Conservation (phyloP, 768 basidiomycete species). For the Mycena floridula region DNA sequence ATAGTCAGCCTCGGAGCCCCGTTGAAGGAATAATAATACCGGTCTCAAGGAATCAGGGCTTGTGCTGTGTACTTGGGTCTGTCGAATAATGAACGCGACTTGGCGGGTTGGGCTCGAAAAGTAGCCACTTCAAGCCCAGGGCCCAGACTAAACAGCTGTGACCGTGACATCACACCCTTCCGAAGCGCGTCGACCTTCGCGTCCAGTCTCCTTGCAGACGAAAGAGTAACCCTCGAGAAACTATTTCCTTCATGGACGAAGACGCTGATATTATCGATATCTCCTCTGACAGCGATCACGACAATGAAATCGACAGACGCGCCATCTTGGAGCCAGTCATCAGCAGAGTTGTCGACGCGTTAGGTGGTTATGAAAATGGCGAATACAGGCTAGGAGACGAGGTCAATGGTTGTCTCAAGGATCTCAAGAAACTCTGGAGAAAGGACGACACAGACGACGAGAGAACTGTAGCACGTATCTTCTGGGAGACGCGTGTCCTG, state of each 20-base stretch:
- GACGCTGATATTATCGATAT: constrained; percentile 30
- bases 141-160: too few relatives aligned
- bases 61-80: too few relatives aligned
- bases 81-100: too few relatives aligned
- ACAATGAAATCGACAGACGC: constrained; percentile 33
- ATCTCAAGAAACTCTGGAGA: constrained; percentile 93
- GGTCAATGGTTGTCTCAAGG: constrained; percentile 79
- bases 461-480: constrained; percentile 88
- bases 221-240: too few relatives aligned
- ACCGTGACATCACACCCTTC: too few relatives aligned
- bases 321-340: constrained; percentile 62
- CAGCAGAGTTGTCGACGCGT: constrained; percentile 69
- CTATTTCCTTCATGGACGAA: neutral
- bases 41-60: too few relatives aligned
- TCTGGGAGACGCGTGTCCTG: constrained; percentile 83
- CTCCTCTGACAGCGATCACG: constrained; percentile 20
- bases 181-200: too few relatives aligned
- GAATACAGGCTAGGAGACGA: constrained; percentile 77
- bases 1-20: too few relatives aligned
- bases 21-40: too few relatives aligned
- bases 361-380: constrained; percentile 68
- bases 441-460: constrained; percentile 97
- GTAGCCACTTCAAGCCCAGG: too few relatives aligned
- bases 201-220: too few relatives aligned
- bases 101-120: too few relatives aligned